Base-by-base conservation (phyloP, 345 rosid genomes). In the Turnera subulata region DNA sequence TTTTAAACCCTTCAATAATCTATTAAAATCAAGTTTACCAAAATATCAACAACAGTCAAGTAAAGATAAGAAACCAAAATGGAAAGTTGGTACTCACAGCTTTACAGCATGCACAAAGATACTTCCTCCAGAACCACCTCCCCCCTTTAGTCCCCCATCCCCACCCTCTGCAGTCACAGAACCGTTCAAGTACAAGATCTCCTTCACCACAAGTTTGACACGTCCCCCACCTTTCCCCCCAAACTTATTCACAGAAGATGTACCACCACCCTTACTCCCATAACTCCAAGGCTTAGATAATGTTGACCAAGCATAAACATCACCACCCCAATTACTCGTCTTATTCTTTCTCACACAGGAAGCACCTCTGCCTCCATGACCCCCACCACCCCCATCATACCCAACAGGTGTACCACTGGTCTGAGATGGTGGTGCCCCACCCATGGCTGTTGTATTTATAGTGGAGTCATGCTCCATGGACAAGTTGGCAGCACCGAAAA, bases 51-150 rank as follows among this genome's bases (percentile, higher is more conserved):
- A 54, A 12, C 40, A 18, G 19, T 12, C 1, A 4, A 37, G 22
- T 35, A 49, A 6, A 11, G 37, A 11, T 24, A 32, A 48, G 40
- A 50, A 18, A 29, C 25, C 62, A 57, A 4, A 15, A 19, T 43
- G 6, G 20, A 54, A 12, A 32, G 53, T 10, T 50, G 62, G 52
- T 17, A 80, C 96, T 89, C 76, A 92, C 98, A 89, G 66, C 80
- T 92, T 92, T 35, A 84, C 53, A 6, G 96, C 78, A 48, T 32
- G 67, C 47, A 89, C 59, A 64, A 45, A 73, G 59, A 89, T 82
- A 67, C 98, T 92, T 72, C 98, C 98, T 72, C 98, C 97, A 71
- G 98, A 92, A 22, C 98, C 98, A 56, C 98, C 98, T 58, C 98
- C 98, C 20, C 91, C 88, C 26, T 66, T 72, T 33, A 60, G 65